phyloP scores from a whole-genome alignment of 495 filamentous ascomycete species.

The Tricharina praecox region DNA sequence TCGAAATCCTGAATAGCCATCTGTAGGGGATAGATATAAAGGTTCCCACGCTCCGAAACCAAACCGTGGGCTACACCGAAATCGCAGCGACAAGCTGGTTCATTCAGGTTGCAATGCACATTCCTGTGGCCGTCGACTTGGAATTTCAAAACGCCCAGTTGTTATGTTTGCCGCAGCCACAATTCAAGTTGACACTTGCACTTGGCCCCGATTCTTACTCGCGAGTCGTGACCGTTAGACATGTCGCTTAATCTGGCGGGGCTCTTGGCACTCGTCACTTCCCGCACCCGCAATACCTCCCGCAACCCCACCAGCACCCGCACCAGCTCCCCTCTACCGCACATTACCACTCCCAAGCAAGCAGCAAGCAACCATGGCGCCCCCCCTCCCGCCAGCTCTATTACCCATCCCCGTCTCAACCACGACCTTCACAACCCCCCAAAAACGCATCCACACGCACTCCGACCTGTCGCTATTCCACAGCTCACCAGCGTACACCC shows the following conservation, averaged over 20 bases:
- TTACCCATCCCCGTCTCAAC: constrained; percentile 7
- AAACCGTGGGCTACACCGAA: no score
- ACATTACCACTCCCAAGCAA: background rate
- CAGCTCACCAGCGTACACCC: constrained; percentile 59
- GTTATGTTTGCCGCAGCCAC: background rate
- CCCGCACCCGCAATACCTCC: background rate
- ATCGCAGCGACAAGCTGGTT: no score
- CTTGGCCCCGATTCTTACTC: background rate
- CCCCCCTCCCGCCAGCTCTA: constrained; percentile 7
- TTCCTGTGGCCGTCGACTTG: no score
- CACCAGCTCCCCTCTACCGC: background rate
- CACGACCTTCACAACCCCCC: constrained; percentile 38
- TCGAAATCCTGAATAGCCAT: no score
- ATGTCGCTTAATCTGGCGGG: background rate
- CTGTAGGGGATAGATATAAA: no score
- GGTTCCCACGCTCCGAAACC: no score
- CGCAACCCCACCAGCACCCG: background rate
- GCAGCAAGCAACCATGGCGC: background rate
- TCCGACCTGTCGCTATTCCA: constrained; percentile 64
- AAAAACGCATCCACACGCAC: constrained; percentile 66
- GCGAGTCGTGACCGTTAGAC: no score
- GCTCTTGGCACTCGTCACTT: background rate
- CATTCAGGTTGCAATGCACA: no score
- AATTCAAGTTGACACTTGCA: background rate
- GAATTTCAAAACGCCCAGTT: background rate